Evolutionary conservation across 352 stramenopile species (phyloP), one percentile per base, ranked within the genome.

Genomic region (Globisporangium nagaii): DNA sequence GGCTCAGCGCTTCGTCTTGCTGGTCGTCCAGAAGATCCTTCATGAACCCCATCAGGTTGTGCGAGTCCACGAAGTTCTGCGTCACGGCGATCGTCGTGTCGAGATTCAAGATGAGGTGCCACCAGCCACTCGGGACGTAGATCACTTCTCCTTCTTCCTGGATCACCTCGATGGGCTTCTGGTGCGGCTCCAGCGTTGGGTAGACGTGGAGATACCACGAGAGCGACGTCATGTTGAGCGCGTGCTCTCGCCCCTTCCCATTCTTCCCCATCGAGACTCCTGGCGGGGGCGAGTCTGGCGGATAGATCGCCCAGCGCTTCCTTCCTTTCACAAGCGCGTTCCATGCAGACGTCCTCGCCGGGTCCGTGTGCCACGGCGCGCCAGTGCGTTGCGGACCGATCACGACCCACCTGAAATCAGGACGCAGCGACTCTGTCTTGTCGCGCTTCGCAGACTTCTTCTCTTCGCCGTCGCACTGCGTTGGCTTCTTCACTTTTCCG

Each of bases 91-190:
- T 87, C 17, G 92, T 98, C 28, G 80, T 63, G 27, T 95, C 88
- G 12, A 99, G 75, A 65, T 99, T 99, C 43, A 99, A 71, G 19
- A 99, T 96, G 45, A 93, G 78, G 62, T 99, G 96, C 96, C 96
- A 99, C 96, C 96, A 99, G 17, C 96, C 95, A 58, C 93, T 96
- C 6, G 96, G 96, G 22, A 99, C 95, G 76, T 98, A 99, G 42
- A 99, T 87, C 5, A 96, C 92, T 60, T 99, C 96, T 11, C 96
- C 96, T 12, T 94, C 79, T 62, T 96, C 77, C 43, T 97, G 93
- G 28, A 98, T 79, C 3, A 95, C 68, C 55, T 95, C 82, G 11
- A 86, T 69, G 20, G 84, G 84, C 34, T 84, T 87, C 58, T 95
- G 58, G 44, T 88, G 74, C 7, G 79, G 70, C 31, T 59, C 47